Percentiles rank a stretch among this genome's conserved stretches.
phyloP scores from a whole-genome alignment of 1,139 yeast species.

The Zygosaccharomyces pseudobailii region DNA sequence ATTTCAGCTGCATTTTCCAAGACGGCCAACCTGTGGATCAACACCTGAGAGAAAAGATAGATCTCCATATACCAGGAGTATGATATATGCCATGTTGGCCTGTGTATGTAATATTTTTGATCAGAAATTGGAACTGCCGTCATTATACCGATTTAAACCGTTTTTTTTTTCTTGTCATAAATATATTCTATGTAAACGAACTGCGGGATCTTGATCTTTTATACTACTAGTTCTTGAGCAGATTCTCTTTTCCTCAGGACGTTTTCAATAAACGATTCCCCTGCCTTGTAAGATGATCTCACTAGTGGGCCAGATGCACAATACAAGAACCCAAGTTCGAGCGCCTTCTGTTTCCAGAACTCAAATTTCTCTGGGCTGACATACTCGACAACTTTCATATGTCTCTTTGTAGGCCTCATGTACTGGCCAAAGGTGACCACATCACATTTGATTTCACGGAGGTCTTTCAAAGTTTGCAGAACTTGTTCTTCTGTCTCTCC shows the following conservation, averaged over 20 bases:
- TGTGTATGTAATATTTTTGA: not conserved
- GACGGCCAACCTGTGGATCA: slow-evolving; percentile 40
- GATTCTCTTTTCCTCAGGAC: slow-evolving; percentile 65
- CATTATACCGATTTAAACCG: not conserved
- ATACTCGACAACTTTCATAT: slow-evolving; percentile 96
- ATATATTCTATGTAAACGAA: not conserved
- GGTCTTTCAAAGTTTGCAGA: slow-evolving; percentile 64
- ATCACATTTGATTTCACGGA: slow-evolving; percentile 75
- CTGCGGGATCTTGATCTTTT: not conserved
- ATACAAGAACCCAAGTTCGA: slow-evolving; percentile 83
- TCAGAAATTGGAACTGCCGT: not conserved
- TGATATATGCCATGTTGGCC: not conserved
- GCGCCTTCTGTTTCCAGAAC: slow-evolving; percentile 82
- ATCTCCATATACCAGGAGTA: slow-evolving; percentile 36
- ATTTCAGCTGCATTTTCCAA: slow-evolving; percentile 61
- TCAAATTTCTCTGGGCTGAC: slow-evolving; percentile 94
- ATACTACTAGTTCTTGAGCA: not conserved
- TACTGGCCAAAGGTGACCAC: slow-evolving; percentile 98
- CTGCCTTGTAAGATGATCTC: slow-evolving; percentile 95
- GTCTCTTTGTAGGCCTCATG: slow-evolving; percentile 98
- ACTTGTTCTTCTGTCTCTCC: slow-evolving; percentile 95
- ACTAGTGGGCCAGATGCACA: slow-evolving; percentile 98
- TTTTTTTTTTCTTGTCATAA: not conserved
- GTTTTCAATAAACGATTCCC: slow-evolving; percentile 95
- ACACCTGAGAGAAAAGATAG: slow-evolving; percentile 33